Base-by-base conservation (phyloP, 2,329 filamentous ascomycete species). In the Sphaerostilbella broomeana region DNA sequence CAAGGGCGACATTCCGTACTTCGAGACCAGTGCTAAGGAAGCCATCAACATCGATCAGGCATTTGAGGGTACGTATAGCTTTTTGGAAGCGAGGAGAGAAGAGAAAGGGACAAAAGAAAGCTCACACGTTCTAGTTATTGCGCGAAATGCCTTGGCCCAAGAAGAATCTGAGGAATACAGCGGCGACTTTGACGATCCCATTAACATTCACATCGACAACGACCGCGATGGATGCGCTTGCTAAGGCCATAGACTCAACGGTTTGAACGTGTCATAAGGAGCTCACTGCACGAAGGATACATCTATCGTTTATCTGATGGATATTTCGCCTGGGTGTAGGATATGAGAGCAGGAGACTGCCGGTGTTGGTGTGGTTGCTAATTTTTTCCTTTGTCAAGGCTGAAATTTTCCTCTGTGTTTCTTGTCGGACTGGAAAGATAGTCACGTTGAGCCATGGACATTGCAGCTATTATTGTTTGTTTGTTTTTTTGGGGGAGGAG, bases 11-110 rank as follows among this genome's bases (percentile, higher is more conserved):
- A 95, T 98, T 50, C 92, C 92, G 13, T 98, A 98, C 67, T 98
- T 98, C 58, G 92, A 98, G 77, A 98, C 92, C 13, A 95, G 89
- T 65, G 92, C 92, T 45, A 98, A 98, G 72, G 92, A 98, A 65
- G 92, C 90, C 45, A 84, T 95, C 67, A 98, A 98, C 59, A 92
- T 98, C 29, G 92, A 98, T 66, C 88, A 79, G 58, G 75, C 75
- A 18, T 79, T 79, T 52, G 81, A 86, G 63, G 77, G 79, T 81
- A 60, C 44, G 66, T 9, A 7, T 11, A 18, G 16, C 12, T 18
- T 10, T 12, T 24, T 19, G 11, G 4, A 2, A 19, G 18, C 29
- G 13, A 27, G 16, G 13, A 11, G 24, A 27, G 7, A 15, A 27
- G 7, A 5, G 9, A 5, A 8, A 6, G 7, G 7, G 1, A 13